These are phyloP conservation scores for Lentithecium fluviatile DNA, from an alignment of 495 filamentous ascomycete genomes.

Conservation along the genomic window DNA sequence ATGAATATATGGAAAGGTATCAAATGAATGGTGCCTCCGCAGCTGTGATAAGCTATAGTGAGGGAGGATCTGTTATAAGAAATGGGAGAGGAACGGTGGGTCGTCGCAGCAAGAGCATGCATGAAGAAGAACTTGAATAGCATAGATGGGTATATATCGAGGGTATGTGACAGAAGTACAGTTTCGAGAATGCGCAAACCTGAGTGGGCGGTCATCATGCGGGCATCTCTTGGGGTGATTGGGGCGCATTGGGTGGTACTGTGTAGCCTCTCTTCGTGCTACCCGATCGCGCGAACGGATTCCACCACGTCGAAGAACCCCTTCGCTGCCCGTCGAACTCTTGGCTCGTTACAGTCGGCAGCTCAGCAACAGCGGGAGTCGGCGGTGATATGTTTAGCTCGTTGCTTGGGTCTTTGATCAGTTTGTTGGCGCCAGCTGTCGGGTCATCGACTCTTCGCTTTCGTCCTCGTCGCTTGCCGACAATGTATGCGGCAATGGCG, in stretches of 20 bases:
- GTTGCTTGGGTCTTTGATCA: slow-evolving; percentile 1
- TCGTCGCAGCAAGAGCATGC: too few relatives aligned
- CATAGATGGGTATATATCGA: too few relatives aligned
- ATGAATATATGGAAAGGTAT: too few relatives aligned
- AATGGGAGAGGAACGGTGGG: too few relatives aligned
- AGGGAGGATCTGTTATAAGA: too few relatives aligned
- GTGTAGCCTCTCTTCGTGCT: neutral
- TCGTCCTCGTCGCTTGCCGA: slow-evolving; percentile 9
- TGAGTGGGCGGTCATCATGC: too few relatives aligned
- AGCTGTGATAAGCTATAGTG: too few relatives aligned
- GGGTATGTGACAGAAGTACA: too few relatives aligned
- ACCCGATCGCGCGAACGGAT: neutral
- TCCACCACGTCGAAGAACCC: neutral
- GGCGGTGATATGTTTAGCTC: slow-evolving; percentile 1
- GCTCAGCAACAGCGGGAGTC: neutral
- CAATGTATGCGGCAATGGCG: slow-evolving; percentile 2
- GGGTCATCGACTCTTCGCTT: slow-evolving; percentile 8
- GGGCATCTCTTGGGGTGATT: neutral
- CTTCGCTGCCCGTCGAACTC: neutral
- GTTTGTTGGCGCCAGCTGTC: neutral
- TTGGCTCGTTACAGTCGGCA: slow-evolving; percentile 4
- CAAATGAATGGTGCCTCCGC: too few relatives aligned
- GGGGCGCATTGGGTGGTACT: neutral
- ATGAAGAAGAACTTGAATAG: too few relatives aligned
- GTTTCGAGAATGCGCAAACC: too few relatives aligned